Evolutionary conservation across 2,329 filamentous ascomycete species (phyloP), one percentile per base, ranked within the genome.

Genomic region (Xylogone sp.): DNA sequence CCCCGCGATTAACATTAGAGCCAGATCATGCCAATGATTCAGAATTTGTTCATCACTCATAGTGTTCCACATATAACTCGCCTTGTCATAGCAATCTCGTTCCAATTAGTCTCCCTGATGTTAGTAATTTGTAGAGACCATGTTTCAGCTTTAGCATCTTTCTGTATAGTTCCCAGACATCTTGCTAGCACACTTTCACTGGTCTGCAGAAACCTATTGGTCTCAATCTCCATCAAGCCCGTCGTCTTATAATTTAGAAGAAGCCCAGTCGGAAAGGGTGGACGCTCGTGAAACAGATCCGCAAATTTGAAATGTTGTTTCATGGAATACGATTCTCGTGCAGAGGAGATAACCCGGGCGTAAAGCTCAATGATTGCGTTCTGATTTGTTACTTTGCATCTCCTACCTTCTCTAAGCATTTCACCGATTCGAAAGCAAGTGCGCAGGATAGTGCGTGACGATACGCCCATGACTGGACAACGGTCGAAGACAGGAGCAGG

Each of bases 381-480:
- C 43, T 77, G 73, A 16, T 70, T 70, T 45, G 82, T 69, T 2
- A 67, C 66, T 12, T 72, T 71, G 48, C 71, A 71, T 47, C 65
- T 68, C 31, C 53, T 48, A 2, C 76, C 76, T 45, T 72, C 71
- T 46, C 74, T 77, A 45, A 81, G 63, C 51, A 86, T 76, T 60
- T 87, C 82, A 3, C 78, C 79, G 21, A 86, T 72, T 21, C 83
- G 76, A 58, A 88, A 88, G 61, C 83, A 87, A 0, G 78, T 82
- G 10, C 80, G 75, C 12, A 85, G 68, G 6, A 77, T 53, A 0
- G 62, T 68, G 9, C 68, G 63, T 1, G 75, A 69, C 0, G 76
- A 76, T 2, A 82, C 59, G 8, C 81, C 81, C 13, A 75, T 68
- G 4, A 86, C 70, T 2, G 74, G 73, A 20, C 79, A 81, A 29